phyloP scores from a whole-genome alignment of 2,329 filamentous ascomycete genomes.

The Sporothrix schenckii region DNA sequence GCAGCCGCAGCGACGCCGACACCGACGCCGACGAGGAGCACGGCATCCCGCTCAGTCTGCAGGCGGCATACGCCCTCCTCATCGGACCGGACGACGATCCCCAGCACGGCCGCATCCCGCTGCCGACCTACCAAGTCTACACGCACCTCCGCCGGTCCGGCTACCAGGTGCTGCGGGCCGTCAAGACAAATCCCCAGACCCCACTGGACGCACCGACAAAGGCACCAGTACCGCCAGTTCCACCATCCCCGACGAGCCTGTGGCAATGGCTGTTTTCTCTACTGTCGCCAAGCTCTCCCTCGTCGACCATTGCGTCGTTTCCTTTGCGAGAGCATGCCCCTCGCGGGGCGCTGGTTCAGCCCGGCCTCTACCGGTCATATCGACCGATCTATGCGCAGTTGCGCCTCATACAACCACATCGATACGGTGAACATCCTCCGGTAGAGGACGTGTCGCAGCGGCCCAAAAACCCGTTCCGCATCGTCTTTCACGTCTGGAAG shows the following conservation, averaged over 20 bases:
- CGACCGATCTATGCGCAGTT: constrained; percentile 75
- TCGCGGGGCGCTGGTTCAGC: constrained; percentile 62
- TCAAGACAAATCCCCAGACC: constrained; percentile 4
- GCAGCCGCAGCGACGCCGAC: constrained; percentile 24
- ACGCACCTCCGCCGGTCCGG: constrained; percentile 79
- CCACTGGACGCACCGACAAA: not conserved
- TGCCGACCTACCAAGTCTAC: constrained; percentile 89
- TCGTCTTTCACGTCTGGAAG: constrained; percentile 49
- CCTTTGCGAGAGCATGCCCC: constrained; percentile 38
- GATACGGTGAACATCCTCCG: constrained; percentile 34
- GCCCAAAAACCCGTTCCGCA: constrained; percentile 61
- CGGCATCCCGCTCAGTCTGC: constrained; percentile 83
- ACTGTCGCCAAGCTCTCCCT: constrained; percentile 38
- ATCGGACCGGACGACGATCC: constrained; percentile 69
- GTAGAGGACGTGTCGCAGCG: constrained; percentile 35
- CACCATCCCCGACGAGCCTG: constrained; percentile 40
- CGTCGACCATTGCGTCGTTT: not conserved
- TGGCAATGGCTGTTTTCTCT: constrained; percentile 60
- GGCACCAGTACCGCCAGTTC: not conserved
- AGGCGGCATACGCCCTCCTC: constrained; percentile 85
- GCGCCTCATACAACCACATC: constrained; percentile 64
- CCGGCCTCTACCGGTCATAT: constrained; percentile 68
- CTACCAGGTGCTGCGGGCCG: constrained; percentile 64
- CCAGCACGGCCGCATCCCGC: constrained; percentile 57
- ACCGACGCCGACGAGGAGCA: constrained; percentile 45